Evolutionary conservation across 352 stramenopile species (phyloP), one percentile per base, ranked within the genome.

Genomic region (Phytophthora fragariaefolia): DNA sequence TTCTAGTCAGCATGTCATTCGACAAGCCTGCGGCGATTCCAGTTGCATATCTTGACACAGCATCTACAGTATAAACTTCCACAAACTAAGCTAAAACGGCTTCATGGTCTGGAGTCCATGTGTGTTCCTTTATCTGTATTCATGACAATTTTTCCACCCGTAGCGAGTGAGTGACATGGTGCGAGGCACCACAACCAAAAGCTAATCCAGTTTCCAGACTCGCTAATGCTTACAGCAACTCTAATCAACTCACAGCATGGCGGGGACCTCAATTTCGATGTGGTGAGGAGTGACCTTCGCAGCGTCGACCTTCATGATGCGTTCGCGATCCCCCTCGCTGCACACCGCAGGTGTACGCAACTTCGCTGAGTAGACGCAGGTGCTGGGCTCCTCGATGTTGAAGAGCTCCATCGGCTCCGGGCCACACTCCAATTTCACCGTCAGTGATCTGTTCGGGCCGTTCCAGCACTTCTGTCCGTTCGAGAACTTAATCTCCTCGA

Each of bases 381-480:
- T 96, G 18, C 76, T 85, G 6, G 89, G 91, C 73, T 97, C 91
- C 32, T 95, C 84, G 18, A 97, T 78, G 1, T 79, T 71, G 24
- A 71, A 89, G 1, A 97, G 71, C 63, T 85, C 78, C 36, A 83
- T 84, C 1, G 79, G 78, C n/a, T 81, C 63, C 1, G 77, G 69
- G 1, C 82, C 86, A 47, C 91, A 97, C 60, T 86, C 82, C 32
- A 96, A 42, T 26, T 78, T 79, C 24, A 97, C 82, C 15, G 73
- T 89, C 22, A 97, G 58, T 26, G 87, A 96, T 32, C 91, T 82
- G 10, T 87, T 67, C 15, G 89, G 90, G 4, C 90, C 90, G 54
- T 97, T 97, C 90, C 90, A 97, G 74, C 91, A 97, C 55, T 84
- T 91, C 36, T 79, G 61, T 22, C 91, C 91, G 15, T 79, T 73